Conservation (phyloP, 1,284 basidiomycete genomes). For the Dichomitus squalens region DNA sequence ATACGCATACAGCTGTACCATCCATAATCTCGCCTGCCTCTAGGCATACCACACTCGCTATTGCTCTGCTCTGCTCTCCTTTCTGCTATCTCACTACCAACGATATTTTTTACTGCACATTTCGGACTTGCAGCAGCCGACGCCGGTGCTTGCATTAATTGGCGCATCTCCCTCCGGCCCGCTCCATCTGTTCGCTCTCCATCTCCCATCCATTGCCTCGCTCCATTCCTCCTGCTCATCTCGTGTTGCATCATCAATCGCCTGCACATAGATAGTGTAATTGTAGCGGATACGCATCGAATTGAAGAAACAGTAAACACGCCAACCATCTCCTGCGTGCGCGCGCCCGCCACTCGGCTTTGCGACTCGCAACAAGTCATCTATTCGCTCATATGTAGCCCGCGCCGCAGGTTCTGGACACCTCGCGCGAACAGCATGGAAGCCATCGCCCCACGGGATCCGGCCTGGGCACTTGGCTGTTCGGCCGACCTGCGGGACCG, state of each 20-base stretch:
- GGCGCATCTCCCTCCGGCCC: neutral
- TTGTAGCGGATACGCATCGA: too few species aligned
- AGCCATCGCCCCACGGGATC: too few species aligned
- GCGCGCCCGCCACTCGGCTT: too few species aligned
- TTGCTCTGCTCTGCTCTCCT: neutral
- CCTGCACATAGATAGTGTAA: neutral
- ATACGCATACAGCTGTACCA: neutral
- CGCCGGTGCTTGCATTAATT: neutral
- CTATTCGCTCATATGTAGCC: too few species aligned
- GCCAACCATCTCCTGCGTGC: too few species aligned
- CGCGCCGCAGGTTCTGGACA: too few species aligned
- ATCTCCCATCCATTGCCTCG: neutral
- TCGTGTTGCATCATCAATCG: neutral
- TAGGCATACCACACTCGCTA: neutral
- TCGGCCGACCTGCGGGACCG: too few species aligned
- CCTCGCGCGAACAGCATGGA: too few species aligned
- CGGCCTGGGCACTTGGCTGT: too few species aligned
- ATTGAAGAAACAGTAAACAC: too few species aligned
- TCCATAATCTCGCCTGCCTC: neutral
- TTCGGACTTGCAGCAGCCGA: neutral
- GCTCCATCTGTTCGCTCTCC: neutral
- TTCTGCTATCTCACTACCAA: neutral
- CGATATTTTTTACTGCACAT: neutral
- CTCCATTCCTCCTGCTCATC: neutral
- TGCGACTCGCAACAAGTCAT: too few species aligned